Evolutionary conservation across 345 rosid genomes (phyloP), one percentile per base, ranked within the genome.

Genomic region (Lepidium africanum): DNA sequence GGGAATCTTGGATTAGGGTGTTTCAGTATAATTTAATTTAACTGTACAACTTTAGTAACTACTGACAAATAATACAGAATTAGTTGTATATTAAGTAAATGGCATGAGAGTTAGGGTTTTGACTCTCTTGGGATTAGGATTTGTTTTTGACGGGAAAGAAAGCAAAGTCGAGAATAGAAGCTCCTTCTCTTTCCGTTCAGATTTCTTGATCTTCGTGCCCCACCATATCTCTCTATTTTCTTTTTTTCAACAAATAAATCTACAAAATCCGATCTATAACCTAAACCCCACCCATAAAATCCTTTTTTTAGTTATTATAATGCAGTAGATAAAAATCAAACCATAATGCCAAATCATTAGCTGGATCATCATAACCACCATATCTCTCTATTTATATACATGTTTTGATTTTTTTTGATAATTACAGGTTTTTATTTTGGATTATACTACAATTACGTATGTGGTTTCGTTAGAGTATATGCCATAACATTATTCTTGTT

Each of bases 121-220:
- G 72, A 73, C 67, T 73, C 61, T 58, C 72, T 65, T 73, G 72
- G 72, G 72, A 73, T 73, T 73, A 65, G 53, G 52, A 33, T 25
- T 58, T 30, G 32, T 30, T 43, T 35, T 19, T 57, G 12, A 40
- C 9, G 53, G 2, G 7, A 35, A 4, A 55, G 21, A 17, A 40
- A 72, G 47, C 47, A 51, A 10, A 57, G 54, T 65, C 39, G 54
- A 73, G 77, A 73, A 73, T 65, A 73, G 77, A 73, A 65, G 77
- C 72, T 66, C 67, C 77, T 27, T 49, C 37, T 50, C 32, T 66
- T 73, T 39, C 40, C 23, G 19, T 59, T 39, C 16, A 30, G 49
- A 40, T 9, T 19, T 41, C 2, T 58, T 50, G 67, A 66, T 65
- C 41, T 42, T 35, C 36, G 77, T 65, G 55, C 72, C 23, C 12